phyloP scores from a whole-genome alignment of 805 yeast genomes.

The Lachancea meyersii region DNA sequence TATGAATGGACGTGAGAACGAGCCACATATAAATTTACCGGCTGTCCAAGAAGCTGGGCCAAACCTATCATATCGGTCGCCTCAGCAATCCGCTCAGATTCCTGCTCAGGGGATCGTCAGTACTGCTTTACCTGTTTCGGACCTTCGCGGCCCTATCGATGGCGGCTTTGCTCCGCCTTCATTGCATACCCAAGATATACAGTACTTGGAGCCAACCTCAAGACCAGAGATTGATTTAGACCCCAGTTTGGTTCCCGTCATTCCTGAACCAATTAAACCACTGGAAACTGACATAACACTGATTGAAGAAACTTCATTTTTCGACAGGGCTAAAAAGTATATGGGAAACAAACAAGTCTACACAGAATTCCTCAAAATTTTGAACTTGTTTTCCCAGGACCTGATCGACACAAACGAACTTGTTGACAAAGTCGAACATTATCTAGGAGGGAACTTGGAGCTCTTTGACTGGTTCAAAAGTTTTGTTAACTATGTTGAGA shows the following conservation, averaged over 20 bases:
- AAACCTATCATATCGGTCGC: slow-evolving; percentile 43
- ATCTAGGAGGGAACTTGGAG: slow-evolving; percentile 74
- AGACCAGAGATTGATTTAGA: slow-evolving; percentile 39
- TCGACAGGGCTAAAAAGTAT: slow-evolving; percentile 84
- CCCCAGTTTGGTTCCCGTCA: slow-evolving; percentile 76
- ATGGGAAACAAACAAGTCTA: slow-evolving; percentile 86
- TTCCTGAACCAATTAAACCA: slow-evolving; percentile 73
- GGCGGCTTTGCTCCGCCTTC: slow-evolving; percentile 23
- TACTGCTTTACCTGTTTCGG: slow-evolving; percentile 33
- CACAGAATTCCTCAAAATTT: slow-evolving; percentile 82
- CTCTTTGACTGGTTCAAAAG: slow-evolving; percentile 85
- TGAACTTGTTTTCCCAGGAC: slow-evolving; percentile 85
- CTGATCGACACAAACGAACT: slow-evolving; percentile 77
- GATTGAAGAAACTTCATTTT: slow-evolving; percentile 81
- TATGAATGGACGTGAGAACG: slow-evolving; percentile 27
- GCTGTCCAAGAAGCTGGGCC: slow-evolving; percentile 23
- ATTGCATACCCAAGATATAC: slow-evolving; percentile 5
- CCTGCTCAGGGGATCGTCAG: slow-evolving; percentile 19
- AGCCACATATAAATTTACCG: slow-evolving; percentile 21
- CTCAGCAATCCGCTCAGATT: slow-evolving; percentile 9
- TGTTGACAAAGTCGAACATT: slow-evolving; percentile 77
- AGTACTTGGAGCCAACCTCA: slow-evolving; percentile 14
- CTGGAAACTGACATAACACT: slow-evolving; percentile 52
- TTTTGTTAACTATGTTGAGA: slow-evolving; percentile 83
- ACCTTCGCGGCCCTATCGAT: slow-evolving; percentile 31